phyloP scores from a whole-genome alignment of 371 early-diverging fungal species.

The Blakeslea trispora region DNA sequence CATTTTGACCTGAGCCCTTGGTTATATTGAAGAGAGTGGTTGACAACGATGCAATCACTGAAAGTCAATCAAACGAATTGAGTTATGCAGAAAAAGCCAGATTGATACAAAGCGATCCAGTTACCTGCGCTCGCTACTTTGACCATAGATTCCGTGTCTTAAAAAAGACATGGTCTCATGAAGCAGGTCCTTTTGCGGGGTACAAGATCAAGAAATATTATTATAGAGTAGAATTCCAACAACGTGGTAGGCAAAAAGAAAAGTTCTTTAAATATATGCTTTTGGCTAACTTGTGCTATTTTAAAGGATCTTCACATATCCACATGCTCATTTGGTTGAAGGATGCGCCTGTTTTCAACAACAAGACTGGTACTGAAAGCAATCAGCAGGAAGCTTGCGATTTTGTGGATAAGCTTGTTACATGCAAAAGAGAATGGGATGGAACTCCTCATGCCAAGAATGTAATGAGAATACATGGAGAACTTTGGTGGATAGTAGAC shows the following conservation, averaged over 20 bases:
- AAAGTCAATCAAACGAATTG: not conserved
- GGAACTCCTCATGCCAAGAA: too few species aligned
- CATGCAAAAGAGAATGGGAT: not conserved
- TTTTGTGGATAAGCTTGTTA: not conserved
- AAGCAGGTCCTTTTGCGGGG: constrained; percentile 1
- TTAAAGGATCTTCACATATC: not conserved
- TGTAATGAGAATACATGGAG: not conserved
- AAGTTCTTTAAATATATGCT: too few species aligned
- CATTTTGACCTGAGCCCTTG: constrained; percentile 2
- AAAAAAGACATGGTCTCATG: not conserved
- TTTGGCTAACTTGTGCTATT: too few species aligned
- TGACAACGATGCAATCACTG: constrained; percentile 2
- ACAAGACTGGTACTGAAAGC: not conserved
- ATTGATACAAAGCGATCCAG: constrained; percentile 7
- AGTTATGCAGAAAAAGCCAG: not conserved
- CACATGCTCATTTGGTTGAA: not conserved
- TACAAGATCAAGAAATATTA: not conserved
- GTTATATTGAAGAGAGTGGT: constrained; percentile 1
- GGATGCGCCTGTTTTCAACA: not conserved
- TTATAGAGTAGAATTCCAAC: constrained; percentile 8
- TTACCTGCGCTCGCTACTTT: constrained; percentile 10
- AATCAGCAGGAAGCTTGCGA: not conserved
- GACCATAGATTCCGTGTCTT: constrained; percentile 2
- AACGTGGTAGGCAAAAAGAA: constrained; percentile 1
- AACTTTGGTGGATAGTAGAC: not conserved